Evolutionary conservation across 1,139 yeast species (phyloP), one percentile per base, ranked within the genome.

Genomic region (Pichia sp.): DNA sequence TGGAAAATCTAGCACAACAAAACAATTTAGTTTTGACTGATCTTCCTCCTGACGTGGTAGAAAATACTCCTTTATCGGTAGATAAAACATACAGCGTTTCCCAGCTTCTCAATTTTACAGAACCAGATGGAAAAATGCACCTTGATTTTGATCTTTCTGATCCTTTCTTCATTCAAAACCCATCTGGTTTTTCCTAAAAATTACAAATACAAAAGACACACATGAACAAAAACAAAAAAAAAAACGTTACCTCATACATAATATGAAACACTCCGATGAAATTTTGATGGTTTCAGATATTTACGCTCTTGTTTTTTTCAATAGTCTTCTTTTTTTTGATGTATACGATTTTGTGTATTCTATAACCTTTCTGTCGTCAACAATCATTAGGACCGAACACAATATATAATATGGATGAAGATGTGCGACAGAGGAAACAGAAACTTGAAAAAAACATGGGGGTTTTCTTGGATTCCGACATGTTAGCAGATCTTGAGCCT

Each of bases 401-500:
- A 29, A 39, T 25, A 39, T 19, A 36, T 6, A 19, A 18, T 10
- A 41, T 41, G 44, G 44, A 27, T 25, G 28, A 41, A 16, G 22
- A 7, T 11, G 18, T 16, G 27, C 30, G 30, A 25, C 44, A 41
- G 19, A 41, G 14, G 13, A 27, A 41, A 8, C 22, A n/a, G 2
- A 44, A 45, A 19, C 25, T 36, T 39, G 30, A 27, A n/a, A 33
- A 19, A 14, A 44, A 48, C 6, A 16, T 50, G 30, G 45, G 53
- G 2, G 27, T 48, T 2, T 53, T 53, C 14, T 28, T 47, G 16
- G 53, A 54, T 41, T 44, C 51, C 16, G 53, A 49, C 10, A 46
- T 50, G 44, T 22, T 49, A 13, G 48, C 47, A n/a, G 45, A 45
- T 10, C 25, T 54, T 4, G 56, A 54, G 33, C 55, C 56, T 6